phyloP scores from a whole-genome alignment of 1,139 yeast genomes.

The Hansenula sp. region DNA sequence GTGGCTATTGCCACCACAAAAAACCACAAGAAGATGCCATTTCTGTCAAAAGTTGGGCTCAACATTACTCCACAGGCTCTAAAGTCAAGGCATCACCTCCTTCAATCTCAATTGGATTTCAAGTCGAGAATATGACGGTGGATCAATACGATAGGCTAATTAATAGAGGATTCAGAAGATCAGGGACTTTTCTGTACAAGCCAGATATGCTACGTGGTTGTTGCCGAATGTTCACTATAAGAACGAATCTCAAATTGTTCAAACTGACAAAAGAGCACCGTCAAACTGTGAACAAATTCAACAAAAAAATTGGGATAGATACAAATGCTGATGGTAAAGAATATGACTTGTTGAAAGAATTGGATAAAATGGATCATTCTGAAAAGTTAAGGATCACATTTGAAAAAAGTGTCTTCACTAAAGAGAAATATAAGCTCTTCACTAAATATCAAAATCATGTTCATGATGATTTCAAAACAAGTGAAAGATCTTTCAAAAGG shows the following conservation, averaged over 20 bases:
- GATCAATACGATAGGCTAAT: conserved; percentile 59
- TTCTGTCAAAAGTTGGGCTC: conserved; percentile 28
- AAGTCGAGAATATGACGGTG: conserved; percentile 43
- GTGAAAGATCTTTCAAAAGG: conserved; percentile 45
- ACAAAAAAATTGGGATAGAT: conserved; percentile 26
- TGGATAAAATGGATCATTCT: conserved; percentile 26
- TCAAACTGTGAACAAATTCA: conserved; percentile 60
- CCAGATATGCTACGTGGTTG: conserved; percentile 72
- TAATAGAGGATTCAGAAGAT: conserved; percentile 73
- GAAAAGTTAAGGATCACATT: conserved; percentile 43
- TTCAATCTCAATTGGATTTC: conserved; percentile 46
- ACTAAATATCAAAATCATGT: conserved; percentile 64
- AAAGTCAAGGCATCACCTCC: conserved; percentile 3
- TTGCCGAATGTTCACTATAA: conserved; percentile 78
- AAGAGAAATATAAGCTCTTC: conserved; percentile 64
- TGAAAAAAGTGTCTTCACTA: conserved; percentile 49
- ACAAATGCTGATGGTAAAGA: conserved; percentile 3
- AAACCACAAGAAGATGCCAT: conserved; percentile 33
- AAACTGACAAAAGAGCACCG: conserved; percentile 63
- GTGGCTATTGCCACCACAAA: conserved; percentile 64
- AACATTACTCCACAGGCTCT: not conserved
- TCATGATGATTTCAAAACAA: conserved; percentile 60
- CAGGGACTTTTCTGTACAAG: conserved; percentile 72
- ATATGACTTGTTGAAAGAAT: conserved; percentile 31
- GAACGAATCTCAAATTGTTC: conserved; percentile 50